A percentile compares a stretch with the other conserved stretches of the same genome.
Evolutionary conservation across 2,329 filamentous ascomycete genomes (phyloP).

Genomic region (Rhinocladiella similis): DNA sequence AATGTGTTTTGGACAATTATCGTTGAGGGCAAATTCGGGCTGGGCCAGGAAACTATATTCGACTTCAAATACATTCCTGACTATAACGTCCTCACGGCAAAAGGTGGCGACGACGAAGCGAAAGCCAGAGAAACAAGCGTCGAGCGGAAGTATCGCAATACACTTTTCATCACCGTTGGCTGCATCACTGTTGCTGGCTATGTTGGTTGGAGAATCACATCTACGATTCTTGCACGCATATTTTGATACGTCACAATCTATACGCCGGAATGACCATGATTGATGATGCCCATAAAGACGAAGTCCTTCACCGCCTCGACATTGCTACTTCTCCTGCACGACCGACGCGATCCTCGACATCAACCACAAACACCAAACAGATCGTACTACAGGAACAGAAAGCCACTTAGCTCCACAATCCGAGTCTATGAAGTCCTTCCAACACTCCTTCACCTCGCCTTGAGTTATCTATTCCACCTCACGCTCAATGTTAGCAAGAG

Average conservation of each 20-base stretch:
- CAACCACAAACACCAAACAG: too few species aligned
- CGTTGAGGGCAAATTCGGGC: conserved; percentile 63
- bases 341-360: too few species aligned
- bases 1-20: conserved; percentile 60
- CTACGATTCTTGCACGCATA: conserved; percentile 11
- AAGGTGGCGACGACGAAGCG: conserved; percentile 40
- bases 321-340: background rate
- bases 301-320: background rate
- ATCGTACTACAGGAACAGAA: too few species aligned
- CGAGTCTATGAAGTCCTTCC: too few species aligned
- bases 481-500: too few species aligned
- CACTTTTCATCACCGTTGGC: conserved; percentile 23
- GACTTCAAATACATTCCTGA: conserved; percentile 71
- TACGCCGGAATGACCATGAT: too few species aligned
- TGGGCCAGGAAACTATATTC: conserved; percentile 61
- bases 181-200: conserved; percentile 13
- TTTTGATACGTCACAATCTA: background rate
- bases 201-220: conserved; percentile 16
- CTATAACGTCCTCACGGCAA: conserved; percentile 48
- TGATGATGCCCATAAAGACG: background rate
- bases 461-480: too few species aligned
- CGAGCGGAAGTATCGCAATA: conserved; percentile 26
- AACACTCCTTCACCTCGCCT: too few species aligned
- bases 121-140: conserved; percentile 28
- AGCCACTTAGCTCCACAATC: too few species aligned